Conservation (phyloP, 305 asterid genomes). For the Fraxinus paxiana region DNA sequence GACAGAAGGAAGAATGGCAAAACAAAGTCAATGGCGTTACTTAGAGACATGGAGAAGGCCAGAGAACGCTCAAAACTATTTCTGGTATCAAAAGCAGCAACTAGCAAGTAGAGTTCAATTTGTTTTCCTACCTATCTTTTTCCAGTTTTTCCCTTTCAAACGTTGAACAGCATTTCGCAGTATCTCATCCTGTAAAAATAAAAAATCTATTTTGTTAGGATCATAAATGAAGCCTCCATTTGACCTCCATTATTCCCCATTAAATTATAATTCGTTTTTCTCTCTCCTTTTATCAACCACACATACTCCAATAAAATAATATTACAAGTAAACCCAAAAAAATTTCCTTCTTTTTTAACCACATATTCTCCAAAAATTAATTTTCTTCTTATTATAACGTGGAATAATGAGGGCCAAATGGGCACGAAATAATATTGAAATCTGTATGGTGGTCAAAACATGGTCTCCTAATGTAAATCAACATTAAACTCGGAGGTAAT, state of each 20-base stretch:
- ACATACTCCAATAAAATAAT: background rate
- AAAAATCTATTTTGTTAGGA: slow-evolving; percentile 20
- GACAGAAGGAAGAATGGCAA: background rate
- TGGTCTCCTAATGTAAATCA: background rate
- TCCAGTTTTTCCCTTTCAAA: slow-evolving; percentile 96
- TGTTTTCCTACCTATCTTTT: slow-evolving; percentile 68
- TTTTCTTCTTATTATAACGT: background rate
- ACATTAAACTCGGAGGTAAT: background rate
- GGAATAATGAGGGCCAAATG: background rate
- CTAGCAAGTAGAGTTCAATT: slow-evolving; percentile 11
- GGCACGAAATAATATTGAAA: background rate
- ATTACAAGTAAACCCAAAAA: background rate
- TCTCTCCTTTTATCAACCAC: background rate
- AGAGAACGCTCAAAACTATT: slow-evolving; percentile 11
- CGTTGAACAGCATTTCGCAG: slow-evolving; percentile 85
- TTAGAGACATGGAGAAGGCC: background rate
- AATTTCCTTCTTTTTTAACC: background rate
- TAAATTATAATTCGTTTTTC: background rate
- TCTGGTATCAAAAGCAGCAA: slow-evolving; percentile 9
- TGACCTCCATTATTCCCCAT: background rate
- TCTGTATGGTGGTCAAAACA: background rate
- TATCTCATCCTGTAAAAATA: slow-evolving; percentile 67
- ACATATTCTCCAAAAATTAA: background rate
- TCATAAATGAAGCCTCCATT: background rate
- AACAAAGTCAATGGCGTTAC: background rate